Conservation (phyloP, 2,329 filamentous ascomycete species). For the Xenosphaeropsis pyriputrescens region DNA sequence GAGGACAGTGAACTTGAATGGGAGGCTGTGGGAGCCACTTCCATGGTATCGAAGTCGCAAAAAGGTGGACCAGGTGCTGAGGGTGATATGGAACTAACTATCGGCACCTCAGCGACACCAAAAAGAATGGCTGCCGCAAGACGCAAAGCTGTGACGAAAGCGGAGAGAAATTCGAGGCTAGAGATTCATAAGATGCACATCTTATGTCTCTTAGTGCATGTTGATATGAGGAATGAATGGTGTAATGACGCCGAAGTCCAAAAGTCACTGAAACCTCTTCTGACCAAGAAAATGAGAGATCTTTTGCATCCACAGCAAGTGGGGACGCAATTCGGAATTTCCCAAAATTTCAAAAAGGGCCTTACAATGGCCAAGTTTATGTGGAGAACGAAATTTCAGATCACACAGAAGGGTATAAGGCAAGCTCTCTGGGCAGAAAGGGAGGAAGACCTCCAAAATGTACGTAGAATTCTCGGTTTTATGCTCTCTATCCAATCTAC, state of each 20-base stretch:
- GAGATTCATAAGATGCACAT: conserved; percentile 80
- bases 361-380: conserved; percentile 52
- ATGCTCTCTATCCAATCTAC: conserved; percentile 3
- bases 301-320: conserved; percentile 55
- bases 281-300: conserved; percentile 49
- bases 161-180: conserved; percentile 42
- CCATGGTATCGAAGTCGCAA: conserved; percentile 13
- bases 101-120: conserved; percentile 14
- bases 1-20: conserved; percentile 43
- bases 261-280: conserved; percentile 43
- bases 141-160: conserved; percentile 35
- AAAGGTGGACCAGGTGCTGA: conserved; percentile 12
- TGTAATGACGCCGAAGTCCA: conserved; percentile 68
- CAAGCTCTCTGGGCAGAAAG: conserved; percentile 65
- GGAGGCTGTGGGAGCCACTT: conserved; percentile 39
- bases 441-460: conserved; percentile 41
- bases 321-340: conserved; percentile 59
- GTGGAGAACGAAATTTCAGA: conserved; percentile 55
- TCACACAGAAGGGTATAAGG: conserved; percentile 57
- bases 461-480: conserved; percentile 20
- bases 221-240: conserved; percentile 69
- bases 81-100: conserved; percentile 17
- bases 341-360: conserved; percentile 65
- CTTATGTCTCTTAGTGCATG: conserved; percentile 67
- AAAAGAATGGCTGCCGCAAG: conserved; percentile 4